A percentile compares a stretch with the other conserved stretches of the same genome.
phyloP scores from a whole-genome alignment of 2,329 filamentous ascomycete species.

The Microdochium trichocladiopsis region DNA sequence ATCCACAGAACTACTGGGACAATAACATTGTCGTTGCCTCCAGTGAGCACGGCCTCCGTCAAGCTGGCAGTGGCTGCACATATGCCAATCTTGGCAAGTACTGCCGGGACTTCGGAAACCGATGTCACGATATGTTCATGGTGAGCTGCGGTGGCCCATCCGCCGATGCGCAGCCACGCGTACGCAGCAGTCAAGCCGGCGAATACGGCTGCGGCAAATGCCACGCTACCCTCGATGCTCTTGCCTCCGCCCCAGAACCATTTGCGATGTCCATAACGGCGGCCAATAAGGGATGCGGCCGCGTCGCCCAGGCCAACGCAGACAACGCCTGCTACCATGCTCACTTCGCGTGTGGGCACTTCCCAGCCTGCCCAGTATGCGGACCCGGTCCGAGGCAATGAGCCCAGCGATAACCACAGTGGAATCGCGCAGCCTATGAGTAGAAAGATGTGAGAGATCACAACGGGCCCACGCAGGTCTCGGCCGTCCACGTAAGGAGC shows the following conservation, averaged over 20 bases:
- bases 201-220: slow-evolving; percentile 77
- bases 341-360: slow-evolving; percentile 64
- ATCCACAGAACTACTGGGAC: slow-evolving; percentile 92
- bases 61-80: slow-evolving; percentile 79
- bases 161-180: slow-evolving; percentile 68
- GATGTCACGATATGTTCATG: slow-evolving; percentile 23
- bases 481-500: slow-evolving; percentile 91
- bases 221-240: slow-evolving; percentile 79
- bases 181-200: slow-evolving; percentile 64
- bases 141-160: slow-evolving; percentile 55
- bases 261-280: slow-evolving; percentile 78
- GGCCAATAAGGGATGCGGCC: slow-evolving; percentile 81
- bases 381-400: slow-evolving; percentile 49
- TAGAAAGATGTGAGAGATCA: slow-evolving; percentile 93
- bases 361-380: slow-evolving; percentile 68
- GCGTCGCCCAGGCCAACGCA: slow-evolving; percentile 96
- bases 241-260: slow-evolving; percentile 98
- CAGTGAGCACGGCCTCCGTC: slow-evolving; percentile 91
- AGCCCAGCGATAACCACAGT: slow-evolving; percentile 79
- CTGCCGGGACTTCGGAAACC: not conserved
- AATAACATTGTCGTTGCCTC: slow-evolving; percentile 97
- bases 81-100: slow-evolving; percentile 52
- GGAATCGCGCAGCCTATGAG: slow-evolving; percentile 93
- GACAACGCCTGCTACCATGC: slow-evolving; percentile 86
- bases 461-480: slow-evolving; percentile 87